Evolutionary conservation across 148 eudicot species (phyloP), one percentile per base, ranked within the genome.

Genomic region (Rhododendron williamsianum): DNA sequence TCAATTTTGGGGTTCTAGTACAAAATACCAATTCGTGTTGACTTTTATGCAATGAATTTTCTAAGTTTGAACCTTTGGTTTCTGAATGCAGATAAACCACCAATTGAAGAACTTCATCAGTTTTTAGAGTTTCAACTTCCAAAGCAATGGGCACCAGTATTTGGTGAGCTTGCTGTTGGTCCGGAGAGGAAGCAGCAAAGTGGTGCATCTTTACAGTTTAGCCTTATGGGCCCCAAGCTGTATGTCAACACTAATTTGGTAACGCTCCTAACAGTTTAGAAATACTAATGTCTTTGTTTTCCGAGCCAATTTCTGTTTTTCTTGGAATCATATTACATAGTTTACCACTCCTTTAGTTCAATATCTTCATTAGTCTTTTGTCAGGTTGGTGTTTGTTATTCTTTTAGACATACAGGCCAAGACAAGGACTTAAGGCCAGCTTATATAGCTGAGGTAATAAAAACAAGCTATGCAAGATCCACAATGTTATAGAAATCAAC

Each of bases 101-200:
- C 93, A 83, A 88, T 87, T 81, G 91, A 89, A 85, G 93, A 91
- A 84, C 90, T 91, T 79, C 82, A 88, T 84, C 93, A 91, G 85
- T 91, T 91, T 87, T 88, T 91, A 87, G 93, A 91, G 85, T 91
- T 91, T 79, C 93, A 91, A 81, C 90, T 85, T 87, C 91, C 93
- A 71, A 91, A 87, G 81, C 91, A 89, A 74, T 91, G 93, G 93
- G 93, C 90, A 78, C 93, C 93, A 15, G 93, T 89, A 54, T 91
- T 85, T 85, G 91, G 91, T 79, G 93, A 88, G 60, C 89, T 91
- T 81, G 90, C 90, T 36, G 82, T 88, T 35, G 93, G 93, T 80
- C 93, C 93, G 13, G 93, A 91, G 72, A 88, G 86, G 85, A 88
- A 89, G 84, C 92, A 82, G 83, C 89, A 89, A 76, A 86, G 89